Evolutionary conservation across 2,329 filamentous ascomycete species (phyloP), one percentile per base, ranked within the genome.

Genomic region (Aureobasidium sp.): DNA sequence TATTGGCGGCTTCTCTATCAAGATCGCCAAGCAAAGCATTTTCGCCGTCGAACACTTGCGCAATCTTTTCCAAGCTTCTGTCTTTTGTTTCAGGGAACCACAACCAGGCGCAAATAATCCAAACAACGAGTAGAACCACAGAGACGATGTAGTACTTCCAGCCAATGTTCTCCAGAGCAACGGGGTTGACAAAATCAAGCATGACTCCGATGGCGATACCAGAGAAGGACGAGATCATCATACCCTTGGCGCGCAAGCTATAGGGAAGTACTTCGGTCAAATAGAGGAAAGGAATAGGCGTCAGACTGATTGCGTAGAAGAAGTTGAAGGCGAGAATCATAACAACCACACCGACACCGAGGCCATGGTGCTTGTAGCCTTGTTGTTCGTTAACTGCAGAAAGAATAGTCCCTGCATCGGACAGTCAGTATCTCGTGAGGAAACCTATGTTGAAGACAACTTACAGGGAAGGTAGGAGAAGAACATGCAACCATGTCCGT

Each of bases 131-230:
- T 18, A 75, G 71, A 58, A 70, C 75, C 38, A 79, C 77, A 67
- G 81, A 81, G 31, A 82, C 78, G 47, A 81, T 78, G 69, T 82
- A 82, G 67, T 80, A 82, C 68, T 78, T 81, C 81, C 80, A 82
- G 4, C 69, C 69, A 15, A 82, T 75, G 16, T 68, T 65, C 2
- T 74, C 70, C 27, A 82, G 73, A 6, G 78, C 80, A 31, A 83
- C 75, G 3, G 80, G 80, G 64, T 82, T 83, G 64, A 81, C 78
- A 69, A 47, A 61, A 27, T 16, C 27, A n/a, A 33, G 27, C 27
- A 53, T 33, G 16, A 53, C 27, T 53, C 50, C 50, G 5, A 33
- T 33, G 16, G 27, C 27, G 11, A 33, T 53, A 15, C 50, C 50
- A 15, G 50, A 33, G 50, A 53, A 33, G 9, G 27, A 33, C 3